Evolutionary conservation across 2,329 filamentous ascomycete species (phyloP), one percentile per base, ranked within the genome.

Genomic region (Decorospora gaudefroyi): DNA sequence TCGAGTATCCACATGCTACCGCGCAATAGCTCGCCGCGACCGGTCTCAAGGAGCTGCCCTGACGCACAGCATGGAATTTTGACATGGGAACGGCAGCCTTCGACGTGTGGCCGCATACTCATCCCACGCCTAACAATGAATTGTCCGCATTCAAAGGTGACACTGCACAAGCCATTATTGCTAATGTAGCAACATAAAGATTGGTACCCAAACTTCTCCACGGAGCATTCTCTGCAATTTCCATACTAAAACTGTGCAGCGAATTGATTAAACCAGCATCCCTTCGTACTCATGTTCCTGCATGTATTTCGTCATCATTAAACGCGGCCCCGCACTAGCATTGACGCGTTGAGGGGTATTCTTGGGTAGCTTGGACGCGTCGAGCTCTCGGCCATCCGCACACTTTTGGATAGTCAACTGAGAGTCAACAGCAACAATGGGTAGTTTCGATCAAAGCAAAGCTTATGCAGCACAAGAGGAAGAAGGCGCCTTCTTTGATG

Each of bases 401-500:
- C 42, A 33, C 39, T 43, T 57, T 45, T 18, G 28, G 30, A 36
- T 39, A n/a, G 31, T 33, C 46, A 46, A 42, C 48, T 52, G 45
- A 52, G 25, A n/a, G n/a, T n/a, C 37, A 46, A 38, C 39, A 46
- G 36, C 46, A 32, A 60, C 40, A 45, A 61, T 71, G 68, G 53
- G 57, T 27, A 50, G 51, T 29, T 71, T 71, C 49, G 65, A 70
- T 52, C 57, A 73, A 45, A 69, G 53, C 38, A 77, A 78, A 54
- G 75, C 74, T 10, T 78, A 78, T 53, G 70, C 71, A 47, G 61
- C 68, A 42, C 73, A 78, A 57, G 73, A 75, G 59, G 65, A 71
- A 28, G 68, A 72, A 18, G 61, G 67, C 21, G 60, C 57, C n/a
- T 70, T 72, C 40, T 75, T 76, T 50, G 81, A 88, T 55, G 86